phyloP scores from a whole-genome alignment of 306 rosid species.

The Hippophae rhamnoides region DNA sequence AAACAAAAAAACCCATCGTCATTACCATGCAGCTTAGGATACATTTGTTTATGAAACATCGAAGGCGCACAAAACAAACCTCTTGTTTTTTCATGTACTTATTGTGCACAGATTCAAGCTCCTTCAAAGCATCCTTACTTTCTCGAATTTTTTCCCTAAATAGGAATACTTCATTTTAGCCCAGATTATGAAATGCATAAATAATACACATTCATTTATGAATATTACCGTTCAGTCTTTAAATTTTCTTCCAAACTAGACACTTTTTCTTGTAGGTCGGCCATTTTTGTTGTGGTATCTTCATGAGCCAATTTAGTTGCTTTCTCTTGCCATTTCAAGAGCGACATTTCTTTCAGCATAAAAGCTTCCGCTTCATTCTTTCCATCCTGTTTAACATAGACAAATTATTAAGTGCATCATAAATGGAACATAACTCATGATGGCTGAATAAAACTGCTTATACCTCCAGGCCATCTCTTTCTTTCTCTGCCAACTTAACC shows the following conservation, averaged over 20 bases:
- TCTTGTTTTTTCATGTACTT: slow-evolving; percentile 56
- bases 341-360: slow-evolving; percentile 86
- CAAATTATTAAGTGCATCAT: slow-evolving; percentile 5
- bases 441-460: slow-evolving; percentile 12
- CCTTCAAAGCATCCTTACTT: slow-evolving; percentile 54
- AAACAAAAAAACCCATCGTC: not conserved
- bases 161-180: slow-evolving; percentile 18
- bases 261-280: slow-evolving; percentile 39
- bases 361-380: slow-evolving; percentile 89
- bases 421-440: slow-evolving; percentile 5
- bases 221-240: slow-evolving; percentile 56
- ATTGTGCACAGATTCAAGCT: slow-evolving; percentile 68
- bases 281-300: slow-evolving; percentile 50
- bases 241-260: slow-evolving; percentile 58
- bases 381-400: slow-evolving; percentile 51
- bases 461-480: slow-evolving; percentile 91
- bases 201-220: slow-evolving; percentile 2
- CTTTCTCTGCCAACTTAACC: slow-evolving; percentile 97
- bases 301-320: slow-evolving; percentile 70
- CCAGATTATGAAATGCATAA: slow-evolving; percentile 8
- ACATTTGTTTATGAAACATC: slow-evolving; percentile 1
- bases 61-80: slow-evolving; percentile 41
- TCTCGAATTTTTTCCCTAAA: slow-evolving; percentile 71
- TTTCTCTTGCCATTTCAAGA: slow-evolving; percentile 90
- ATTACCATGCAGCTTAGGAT: not conserved